Base-by-base conservation (phyloP, 345 rosid species). In the Aquilaria sinensis region DNA sequence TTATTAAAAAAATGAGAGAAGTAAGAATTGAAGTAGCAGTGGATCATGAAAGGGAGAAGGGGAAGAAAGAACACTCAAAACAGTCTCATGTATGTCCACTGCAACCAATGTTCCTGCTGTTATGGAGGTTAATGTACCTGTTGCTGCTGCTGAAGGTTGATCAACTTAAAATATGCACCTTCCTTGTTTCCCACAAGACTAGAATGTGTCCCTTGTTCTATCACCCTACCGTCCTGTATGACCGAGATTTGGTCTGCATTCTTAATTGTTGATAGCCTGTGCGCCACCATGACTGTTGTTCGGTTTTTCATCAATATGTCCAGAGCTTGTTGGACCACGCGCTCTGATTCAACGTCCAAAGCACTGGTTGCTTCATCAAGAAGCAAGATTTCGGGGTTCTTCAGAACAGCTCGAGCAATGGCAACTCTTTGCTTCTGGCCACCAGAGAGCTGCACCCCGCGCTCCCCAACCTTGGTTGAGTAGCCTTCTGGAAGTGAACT, bases 291-390 rank as follows among this genome's bases (percentile, higher is more conserved):
- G 29, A 95, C 73, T 0, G 97, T 91, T 5, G 99, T 89, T 16
- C 96, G 74, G 70, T 81, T 81, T 61, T 57, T 78, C 96, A 91
- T 95, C 67, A 95, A 63, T 56, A 85, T 72, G 58, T 95, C 96
- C 33, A 95, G 75, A n/a, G 99, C 99, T 80, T 91, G 92, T 53
- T 91, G 96, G 66, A 93, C 97, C 3, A 88, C 75, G 1, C 86
- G 84, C 67, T 94, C 97, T 0, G 96, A 90, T 66, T 88, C 99
- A 33, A 80, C 74, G 1, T 90, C 97, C 7, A 94, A 75, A 52
- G 97, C 99, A 55, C 96, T 90, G 0, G 97, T 94, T 45, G 97
- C 97, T 78, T 94, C 97, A 51, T 94, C 99, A 51, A 94, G 71
- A 8, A 94, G 85, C 68, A 94, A 63, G 55, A 94, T 90, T 81